phyloP scores from a whole-genome alignment of 75 land plant genomes.

The Selaginella moellendorffii region DNA sequence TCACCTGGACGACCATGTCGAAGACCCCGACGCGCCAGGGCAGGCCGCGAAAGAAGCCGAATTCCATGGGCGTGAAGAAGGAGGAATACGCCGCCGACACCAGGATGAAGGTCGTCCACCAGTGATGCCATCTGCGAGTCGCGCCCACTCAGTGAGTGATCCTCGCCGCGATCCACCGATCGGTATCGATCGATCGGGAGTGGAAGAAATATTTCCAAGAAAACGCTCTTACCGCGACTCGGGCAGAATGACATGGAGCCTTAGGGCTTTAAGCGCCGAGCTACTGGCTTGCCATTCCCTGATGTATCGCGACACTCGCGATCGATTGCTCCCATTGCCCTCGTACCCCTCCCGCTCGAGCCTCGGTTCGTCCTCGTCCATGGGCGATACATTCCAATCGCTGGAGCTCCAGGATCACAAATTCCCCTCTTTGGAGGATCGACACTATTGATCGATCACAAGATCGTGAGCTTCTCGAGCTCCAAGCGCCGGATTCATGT shows the following conservation, averaged over 20 bases:
- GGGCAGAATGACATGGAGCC: not conserved
- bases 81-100: slow-evolving; percentile 61
- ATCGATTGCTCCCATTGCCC: not conserved
- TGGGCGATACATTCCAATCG: no score
- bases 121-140: slow-evolving; percentile 32
- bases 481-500: no score
- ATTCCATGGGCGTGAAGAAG: slow-evolving; percentile 72
- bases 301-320: not conserved
- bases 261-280: not conserved
- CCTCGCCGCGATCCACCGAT: no score
- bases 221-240: not conserved
- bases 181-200: no score
- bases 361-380: no score
- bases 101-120: slow-evolving; percentile 46
- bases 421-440: no score
- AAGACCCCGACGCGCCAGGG: slow-evolving; percentile 36
- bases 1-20: slow-evolving; percentile 46
- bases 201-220: no score
- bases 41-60: slow-evolving; percentile 65
- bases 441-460: no score
- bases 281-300: not conserved
- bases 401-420: no score
- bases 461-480: no score
- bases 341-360: no score
- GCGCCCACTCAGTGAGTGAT: no score